Base-by-base conservation (phyloP, 345 rosid species). In the Moricandia moricandioides region DNA sequence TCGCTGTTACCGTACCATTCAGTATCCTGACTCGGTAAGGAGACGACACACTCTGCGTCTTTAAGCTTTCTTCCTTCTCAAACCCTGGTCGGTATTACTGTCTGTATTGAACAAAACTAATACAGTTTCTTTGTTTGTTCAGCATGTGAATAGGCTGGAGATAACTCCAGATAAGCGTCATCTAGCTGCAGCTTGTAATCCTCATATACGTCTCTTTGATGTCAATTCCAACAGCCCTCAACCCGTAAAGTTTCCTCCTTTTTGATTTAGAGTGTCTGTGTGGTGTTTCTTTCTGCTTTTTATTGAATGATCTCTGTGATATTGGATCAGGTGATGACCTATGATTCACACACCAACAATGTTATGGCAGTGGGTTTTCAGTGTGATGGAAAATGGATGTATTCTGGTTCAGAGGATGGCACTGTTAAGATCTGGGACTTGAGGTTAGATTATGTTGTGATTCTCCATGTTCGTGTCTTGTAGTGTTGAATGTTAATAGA, bases 351-450 rank as follows among this genome's bases (percentile, higher is more conserved):
- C 80, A 89, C 96, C 59, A 89, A 78, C 81, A 95, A 92, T 83
- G 98, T 95, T 74, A 92, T 90, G 98, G 97, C 97, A 11, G 97
- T 92, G 71, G 98, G 51, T 27, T 95, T 95, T 79, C 97, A 95
- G 30, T 92, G 96, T 82, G 99, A 95, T 83, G 99, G 55, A 2
- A 49, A 49, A 49, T 49, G 55, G 55, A 95, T 95, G 99, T 95
- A 95, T 73, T 92, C 99, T n/a, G 99, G 99, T 65, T 95, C 98
- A 29, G 99, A 92, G 77, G 99, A 95, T 84, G 97, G 98, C 24
- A 95, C 98, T 0, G 99, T 95, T 69, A 92, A 87, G 80, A 89
- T 92, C 68, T 95, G 98, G 99, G 99, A 95, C 75, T 85, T 95
- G 81, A 90, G 99, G 97, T 89, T 62, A 56, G 37, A 34, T 21